A percentile compares a stretch with the other conserved stretches of the same genome.
These are phyloP conservation scores for Cystobasidiaceae sp. DNA, from an alignment of 1,284 basidiomycete species.

Conservation along the genomic window DNA sequence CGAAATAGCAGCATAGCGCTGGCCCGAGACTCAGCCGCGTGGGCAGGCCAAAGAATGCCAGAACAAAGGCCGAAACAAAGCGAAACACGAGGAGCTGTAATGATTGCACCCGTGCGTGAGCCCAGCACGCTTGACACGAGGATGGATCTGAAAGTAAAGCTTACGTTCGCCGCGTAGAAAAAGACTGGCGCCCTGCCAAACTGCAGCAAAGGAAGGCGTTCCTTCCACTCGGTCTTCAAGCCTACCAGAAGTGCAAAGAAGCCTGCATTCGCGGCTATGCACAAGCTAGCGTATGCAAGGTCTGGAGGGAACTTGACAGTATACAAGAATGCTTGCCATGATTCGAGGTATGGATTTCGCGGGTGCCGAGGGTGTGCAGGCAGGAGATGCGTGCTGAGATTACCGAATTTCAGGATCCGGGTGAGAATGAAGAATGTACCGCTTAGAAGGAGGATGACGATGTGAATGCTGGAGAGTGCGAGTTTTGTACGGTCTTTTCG, in stretches of 20 bases:
- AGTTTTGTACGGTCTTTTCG: neutral
- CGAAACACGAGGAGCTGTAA: conserved; percentile 26
- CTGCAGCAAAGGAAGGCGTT: conserved; percentile 13
- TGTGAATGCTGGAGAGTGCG: conserved; percentile 8
- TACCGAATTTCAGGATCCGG: conserved; percentile 25
- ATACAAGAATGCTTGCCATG: conserved; percentile 30
- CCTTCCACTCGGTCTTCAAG: conserved; percentile 25
- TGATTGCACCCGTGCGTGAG: neutral
- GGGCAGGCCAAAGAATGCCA: conserved; percentile 28
- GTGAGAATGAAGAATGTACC: conserved; percentile 26
- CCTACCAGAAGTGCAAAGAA: conserved; percentile 12
- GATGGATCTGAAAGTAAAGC: neutral
- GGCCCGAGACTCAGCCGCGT: conserved; percentile 15
- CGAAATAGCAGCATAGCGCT: conserved; percentile 23
- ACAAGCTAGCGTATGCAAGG: conserved; percentile 21
- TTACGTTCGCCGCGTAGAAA: conserved; percentile 28
- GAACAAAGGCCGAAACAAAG: conserved; percentile 21
- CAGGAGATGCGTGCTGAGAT: conserved; percentile 12
- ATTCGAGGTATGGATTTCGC: conserved; percentile 25
- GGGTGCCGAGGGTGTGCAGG: conserved; percentile 21
- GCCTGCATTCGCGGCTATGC: neutral
- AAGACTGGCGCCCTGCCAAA: conserved; percentile 27
- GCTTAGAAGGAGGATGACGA: conserved; percentile 2
- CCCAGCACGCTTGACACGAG: neutral
- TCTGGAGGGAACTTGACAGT: conserved; percentile 30